These are phyloP conservation scores for Rhododendron molle DNA, from an alignment of 148 eudicot genomes.

Conservation along the genomic window DNA sequence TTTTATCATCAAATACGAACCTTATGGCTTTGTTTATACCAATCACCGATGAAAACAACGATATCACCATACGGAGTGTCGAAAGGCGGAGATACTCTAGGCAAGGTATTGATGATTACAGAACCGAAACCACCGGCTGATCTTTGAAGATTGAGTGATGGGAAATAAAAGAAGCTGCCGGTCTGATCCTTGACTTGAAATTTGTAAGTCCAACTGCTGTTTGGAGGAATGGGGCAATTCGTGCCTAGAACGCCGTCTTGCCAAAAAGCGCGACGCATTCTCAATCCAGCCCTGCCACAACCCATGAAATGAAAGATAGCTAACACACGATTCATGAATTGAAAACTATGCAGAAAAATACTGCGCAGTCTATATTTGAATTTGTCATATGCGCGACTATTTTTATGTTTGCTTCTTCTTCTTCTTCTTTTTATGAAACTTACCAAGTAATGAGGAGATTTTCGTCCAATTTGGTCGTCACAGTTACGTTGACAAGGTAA, in stretches of 20 bases:
- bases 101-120: background rate
- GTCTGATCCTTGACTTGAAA: background rate
- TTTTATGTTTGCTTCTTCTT: too few species aligned
- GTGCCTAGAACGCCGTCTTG: conserved; percentile 10
- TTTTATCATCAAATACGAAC: background rate
- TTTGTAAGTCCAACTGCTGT: background rate
- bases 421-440: background rate
- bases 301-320: background rate
- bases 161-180: background rate
- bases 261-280: background rate
- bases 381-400: too few species aligned
- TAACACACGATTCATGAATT: too few species aligned
- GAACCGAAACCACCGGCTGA: background rate
- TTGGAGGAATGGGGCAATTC: background rate
- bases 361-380: too few species aligned
- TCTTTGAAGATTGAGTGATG: conserved; percentile 3
- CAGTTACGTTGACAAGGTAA: background rate
- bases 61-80: background rate
- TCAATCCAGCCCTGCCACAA: background rate
- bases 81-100: background rate
- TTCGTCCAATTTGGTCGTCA: conserved; percentile 3
- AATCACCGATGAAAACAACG: background rate
- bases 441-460: conserved; percentile 10
- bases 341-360: background rate
- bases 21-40: background rate